Conservation (phyloP, 805 yeast species). For the Clavispora vitiphila region DNA sequence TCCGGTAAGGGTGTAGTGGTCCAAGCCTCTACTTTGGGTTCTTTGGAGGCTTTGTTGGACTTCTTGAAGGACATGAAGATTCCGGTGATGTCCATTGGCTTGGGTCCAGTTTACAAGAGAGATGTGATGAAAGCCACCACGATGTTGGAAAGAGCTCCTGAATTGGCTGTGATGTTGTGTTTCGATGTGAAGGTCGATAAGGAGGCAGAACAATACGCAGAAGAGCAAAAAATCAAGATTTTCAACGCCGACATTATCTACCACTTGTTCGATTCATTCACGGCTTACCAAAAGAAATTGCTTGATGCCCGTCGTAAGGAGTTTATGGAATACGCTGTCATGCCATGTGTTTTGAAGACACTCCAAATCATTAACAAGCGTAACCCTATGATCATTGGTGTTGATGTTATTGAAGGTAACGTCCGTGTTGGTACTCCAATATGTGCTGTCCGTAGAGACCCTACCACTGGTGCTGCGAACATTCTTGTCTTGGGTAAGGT, state of each 20-base stretch:
- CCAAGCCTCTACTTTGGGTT: slow-evolving; percentile 97
- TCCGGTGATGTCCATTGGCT: slow-evolving; percentile 97
- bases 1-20: slow-evolving; percentile 97
- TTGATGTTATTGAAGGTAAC: slow-evolving; percentile 89
- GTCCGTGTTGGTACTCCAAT: slow-evolving; percentile 92
- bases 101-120: slow-evolving; percentile 97
- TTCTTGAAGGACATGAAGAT: slow-evolving; percentile 98
- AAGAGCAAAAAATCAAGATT: slow-evolving; percentile 83
- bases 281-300: slow-evolving; percentile 83
- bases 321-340: slow-evolving; percentile 80
- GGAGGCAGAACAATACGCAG: slow-evolving; percentile 98
- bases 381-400: slow-evolving; percentile 99
- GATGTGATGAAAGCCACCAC: slow-evolving; percentile 97
- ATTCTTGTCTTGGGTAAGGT: slow-evolving; percentile 82
- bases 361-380: slow-evolving; percentile 96
- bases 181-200: slow-evolving; percentile 96
- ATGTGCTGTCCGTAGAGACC: slow-evolving; percentile 87
- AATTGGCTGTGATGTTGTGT: slow-evolving; percentile 95
- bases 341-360: slow-evolving; percentile 93
- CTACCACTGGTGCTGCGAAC: slow-evolving; percentile 69
- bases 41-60: slow-evolving; percentile 92
- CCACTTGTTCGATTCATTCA: slow-evolving; percentile 92
- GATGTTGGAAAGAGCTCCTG: slow-evolving; percentile 95
- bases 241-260: slow-evolving; percentile 96
- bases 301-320: slow-evolving; percentile 89